Percentiles rank a stretch among this genome's conserved stretches.
Conservation (phyloP, 2,329 filamentous ascomycete species). For the Stagonosporopsis vannaccii region DNA sequence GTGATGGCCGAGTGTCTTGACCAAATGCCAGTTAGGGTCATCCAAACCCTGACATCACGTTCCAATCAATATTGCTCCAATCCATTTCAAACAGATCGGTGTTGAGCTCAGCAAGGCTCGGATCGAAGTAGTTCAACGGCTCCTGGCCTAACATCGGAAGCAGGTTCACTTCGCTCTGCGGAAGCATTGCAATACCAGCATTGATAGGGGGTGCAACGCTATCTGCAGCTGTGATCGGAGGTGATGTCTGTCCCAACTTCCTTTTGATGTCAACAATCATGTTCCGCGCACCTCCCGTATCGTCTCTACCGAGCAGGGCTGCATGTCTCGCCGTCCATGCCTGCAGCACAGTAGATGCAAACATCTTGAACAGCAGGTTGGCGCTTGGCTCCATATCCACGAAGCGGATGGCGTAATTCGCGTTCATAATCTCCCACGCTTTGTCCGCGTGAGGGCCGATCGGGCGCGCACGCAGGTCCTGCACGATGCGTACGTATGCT, state of each 20-base stretch:
- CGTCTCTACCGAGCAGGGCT: constrained; percentile 4
- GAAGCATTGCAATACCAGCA: not conserved
- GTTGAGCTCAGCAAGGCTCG: constrained; percentile 12
- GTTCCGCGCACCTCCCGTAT: not conserved
- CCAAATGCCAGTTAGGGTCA: not conserved
- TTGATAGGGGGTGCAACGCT: not conserved
- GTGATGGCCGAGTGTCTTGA: no score
- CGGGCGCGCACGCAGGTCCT: constrained; percentile 53
- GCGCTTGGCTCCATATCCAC: constrained; percentile 22
- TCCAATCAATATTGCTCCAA: constrained; percentile 14
- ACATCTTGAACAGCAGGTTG: constrained; percentile 47
- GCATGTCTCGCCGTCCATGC: constrained; percentile 41
- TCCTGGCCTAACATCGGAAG: not conserved
- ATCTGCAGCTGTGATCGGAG: not conserved
- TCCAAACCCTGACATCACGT: not conserved
- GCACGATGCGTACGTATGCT: constrained; percentile 56
- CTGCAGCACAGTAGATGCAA: constrained; percentile 66
- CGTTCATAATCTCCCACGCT: constrained; percentile 57
- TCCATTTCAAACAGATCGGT: constrained; percentile 12
- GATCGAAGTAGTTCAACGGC: not conserved
- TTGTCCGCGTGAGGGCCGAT: constrained; percentile 39
- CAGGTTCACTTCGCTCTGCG: not conserved
- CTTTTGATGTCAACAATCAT: constrained; percentile 14
- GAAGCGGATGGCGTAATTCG: constrained; percentile 54
- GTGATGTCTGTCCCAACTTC: constrained; percentile 1